Conservation (phyloP, 139 green algal species). For the Pleodorina starrii region DNA sequence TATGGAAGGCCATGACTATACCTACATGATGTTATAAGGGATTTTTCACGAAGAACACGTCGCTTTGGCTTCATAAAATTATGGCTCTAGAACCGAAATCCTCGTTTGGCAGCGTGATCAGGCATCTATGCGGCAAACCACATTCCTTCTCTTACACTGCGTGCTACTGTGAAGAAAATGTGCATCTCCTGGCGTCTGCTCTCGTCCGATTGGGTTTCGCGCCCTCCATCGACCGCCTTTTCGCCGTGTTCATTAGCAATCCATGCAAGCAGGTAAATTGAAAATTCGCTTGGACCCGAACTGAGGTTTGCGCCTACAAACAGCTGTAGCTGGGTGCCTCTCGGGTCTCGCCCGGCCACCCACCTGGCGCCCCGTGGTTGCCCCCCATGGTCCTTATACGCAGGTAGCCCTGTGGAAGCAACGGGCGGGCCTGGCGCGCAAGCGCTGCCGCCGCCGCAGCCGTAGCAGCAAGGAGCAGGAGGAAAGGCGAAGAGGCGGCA, state of each 20-base stretch:
- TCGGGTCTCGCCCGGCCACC: background rate
- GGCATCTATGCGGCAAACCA: background rate
- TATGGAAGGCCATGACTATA: too few species aligned
- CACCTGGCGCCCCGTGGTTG: background rate
- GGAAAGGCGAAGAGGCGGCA: background rate
- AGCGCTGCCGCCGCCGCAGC: background rate
- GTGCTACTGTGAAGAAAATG: constrained; percentile 74
- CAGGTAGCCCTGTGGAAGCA: constrained; percentile 66
- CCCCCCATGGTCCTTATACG: background rate
- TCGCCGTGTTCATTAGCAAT: constrained; percentile 65
- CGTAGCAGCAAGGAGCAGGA: background rate
- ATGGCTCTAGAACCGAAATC: background rate
- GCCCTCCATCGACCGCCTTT: constrained; percentile 3
- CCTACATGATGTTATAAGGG: too few species aligned
- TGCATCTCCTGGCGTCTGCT: constrained; percentile 19
- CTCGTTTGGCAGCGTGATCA: background rate
- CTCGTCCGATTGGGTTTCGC: background rate
- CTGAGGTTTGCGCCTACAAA: too few species aligned
- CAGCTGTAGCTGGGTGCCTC: too few species aligned
- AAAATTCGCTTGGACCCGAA: too few species aligned
- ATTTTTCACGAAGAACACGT: too few species aligned
- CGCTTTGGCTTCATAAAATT: too few species aligned
- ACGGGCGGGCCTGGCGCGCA: constrained; percentile 1
- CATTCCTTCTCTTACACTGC: constrained; percentile 55
- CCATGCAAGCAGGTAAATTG: constrained; percentile 45